These are phyloP conservation scores for Backusella morwellensis DNA, from an alignment of 192 early-diverging fungal genomes.

Conservation along the genomic window DNA sequence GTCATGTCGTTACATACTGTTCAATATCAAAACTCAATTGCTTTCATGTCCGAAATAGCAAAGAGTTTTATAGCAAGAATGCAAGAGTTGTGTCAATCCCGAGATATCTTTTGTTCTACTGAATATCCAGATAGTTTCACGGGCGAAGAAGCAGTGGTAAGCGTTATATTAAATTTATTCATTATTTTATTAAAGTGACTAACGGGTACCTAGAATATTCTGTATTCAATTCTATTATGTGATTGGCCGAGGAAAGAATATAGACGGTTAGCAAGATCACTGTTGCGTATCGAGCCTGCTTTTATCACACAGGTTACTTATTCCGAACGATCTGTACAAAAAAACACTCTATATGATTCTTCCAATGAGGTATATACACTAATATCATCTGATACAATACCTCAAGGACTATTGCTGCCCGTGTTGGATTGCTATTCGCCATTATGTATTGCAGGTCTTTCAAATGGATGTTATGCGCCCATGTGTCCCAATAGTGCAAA, in stretches of 20 bases:
- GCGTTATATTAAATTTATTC: not conserved
- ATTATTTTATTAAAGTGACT: not conserved
- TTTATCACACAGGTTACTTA: slow-evolving; percentile 24
- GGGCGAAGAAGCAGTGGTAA: slow-evolving; percentile 38
- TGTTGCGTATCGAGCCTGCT: slow-evolving; percentile 18
- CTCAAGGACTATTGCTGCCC: slow-evolving; percentile 21
- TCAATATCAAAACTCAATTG: not conserved
- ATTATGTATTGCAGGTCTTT: not conserved
- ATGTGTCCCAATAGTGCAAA: slow-evolving; percentile 23
- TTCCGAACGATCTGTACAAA: slow-evolving; percentile 24
- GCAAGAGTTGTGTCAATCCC: not conserved
- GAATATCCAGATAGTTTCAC: slow-evolving; percentile 39
- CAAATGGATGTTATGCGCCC: slow-evolving; percentile 22
- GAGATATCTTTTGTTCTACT: slow-evolving; percentile 26
- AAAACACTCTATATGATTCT: slow-evolving; percentile 28
- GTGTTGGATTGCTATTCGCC: slow-evolving; percentile 19
- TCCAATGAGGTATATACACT: slow-evolving; percentile 29
- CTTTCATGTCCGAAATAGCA: not conserved
- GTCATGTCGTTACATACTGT: not conserved
- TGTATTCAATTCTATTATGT: not conserved
- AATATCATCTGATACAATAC: not conserved
- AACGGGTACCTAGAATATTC: not conserved
- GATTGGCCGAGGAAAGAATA: slow-evolving; percentile 1
- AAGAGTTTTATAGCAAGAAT: slow-evolving; percentile 8
- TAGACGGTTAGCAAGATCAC: slow-evolving; percentile 14